Percentiles rank a stretch among this genome's conserved stretches.
These are phyloP conservation scores for Fragaria ananassa DNA, from an alignment of 306 rosid genomes.

Conservation along the genomic window DNA sequence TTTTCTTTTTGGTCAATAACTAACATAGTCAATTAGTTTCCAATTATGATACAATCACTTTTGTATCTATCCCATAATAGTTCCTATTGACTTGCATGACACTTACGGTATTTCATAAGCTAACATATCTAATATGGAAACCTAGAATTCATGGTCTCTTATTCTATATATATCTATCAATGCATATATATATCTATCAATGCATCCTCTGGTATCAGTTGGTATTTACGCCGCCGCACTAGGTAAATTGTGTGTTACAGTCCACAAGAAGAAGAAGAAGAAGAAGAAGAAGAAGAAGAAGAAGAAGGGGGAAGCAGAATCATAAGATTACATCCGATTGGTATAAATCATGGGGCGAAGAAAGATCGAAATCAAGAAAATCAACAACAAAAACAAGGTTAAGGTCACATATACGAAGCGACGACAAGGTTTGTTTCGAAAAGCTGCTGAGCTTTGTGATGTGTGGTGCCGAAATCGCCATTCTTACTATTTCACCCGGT, in stretches of 20 bases:
- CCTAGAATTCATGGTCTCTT: neutral
- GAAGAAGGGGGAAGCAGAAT: neutral
- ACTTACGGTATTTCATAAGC: neutral
- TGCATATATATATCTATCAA: neutral
- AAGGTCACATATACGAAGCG: conserved; percentile 12
- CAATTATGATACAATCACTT: neutral
- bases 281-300: neutral
- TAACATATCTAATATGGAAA: neutral
- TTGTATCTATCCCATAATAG: neutral
- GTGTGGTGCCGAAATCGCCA: neutral
- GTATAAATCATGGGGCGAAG: conserved; percentile 6
- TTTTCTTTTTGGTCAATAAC: neutral
- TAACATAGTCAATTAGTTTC: neutral
- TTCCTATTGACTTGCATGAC: neutral
- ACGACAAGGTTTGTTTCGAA: conserved; percentile 11
- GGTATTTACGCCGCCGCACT: neutral
- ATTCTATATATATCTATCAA: neutral
- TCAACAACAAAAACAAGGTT: neutral
- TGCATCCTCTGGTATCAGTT: neutral
- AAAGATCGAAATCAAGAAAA: conserved; percentile 10
- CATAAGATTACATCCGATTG: neutral
- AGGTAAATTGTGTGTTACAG: neutral
- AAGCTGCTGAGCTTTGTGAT: conserved; percentile 11
- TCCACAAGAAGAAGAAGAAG: neutral
- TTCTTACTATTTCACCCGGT: conserved; percentile 2